Evolutionary conservation across 345 rosid species (phyloP), one percentile per base, ranked within the genome.

Genomic region (Combretum micranthum): DNA sequence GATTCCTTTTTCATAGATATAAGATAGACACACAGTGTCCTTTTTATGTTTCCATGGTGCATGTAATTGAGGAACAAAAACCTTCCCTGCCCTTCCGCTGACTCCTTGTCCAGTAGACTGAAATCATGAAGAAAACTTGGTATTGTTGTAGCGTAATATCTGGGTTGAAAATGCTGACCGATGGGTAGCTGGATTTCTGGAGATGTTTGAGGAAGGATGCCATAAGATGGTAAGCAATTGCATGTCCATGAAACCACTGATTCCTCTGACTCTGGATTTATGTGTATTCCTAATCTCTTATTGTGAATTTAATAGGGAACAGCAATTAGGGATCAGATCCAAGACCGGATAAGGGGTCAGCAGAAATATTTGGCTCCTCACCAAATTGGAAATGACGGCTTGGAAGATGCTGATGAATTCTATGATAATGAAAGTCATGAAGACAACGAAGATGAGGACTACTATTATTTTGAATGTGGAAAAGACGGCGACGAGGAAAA

Each of bases 141-240:
- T 83, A 63, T 73, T 79, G 15, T 68, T 76, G 77, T 80, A 75
- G 37, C 88, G 83, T 49, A 77, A 87, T 57, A 94, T 84, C 72
- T 93, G 99, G 99, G 95, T 93, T 44, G 97, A 85, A 76, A 93
- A 93, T 68, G 99, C 99, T 57, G 97, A 93, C 70, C 83, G 99
- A 2, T 87, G 82, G 90, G 99, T 93, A 15, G 94, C 94, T 25
- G 99, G 97, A 64, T 93, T 93, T 63, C 87, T 93, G 10, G 99
- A 93, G 78, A 89, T 89, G 86, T 93, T 93, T 26, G 97, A 89
- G 75, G 99, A 93, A 83, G 85, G 99, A 55, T 93, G 90, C 67
- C 99, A 93, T 70, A 93, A 93, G 74, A 85, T 93, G 99, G 99
- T 87, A 49, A 80, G 86, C 42, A 42, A 55, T 25, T 42, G 39